Evolutionary conservation across 352 stramenopile species (phyloP).

Genomic region (Pythium sp.): DNA sequence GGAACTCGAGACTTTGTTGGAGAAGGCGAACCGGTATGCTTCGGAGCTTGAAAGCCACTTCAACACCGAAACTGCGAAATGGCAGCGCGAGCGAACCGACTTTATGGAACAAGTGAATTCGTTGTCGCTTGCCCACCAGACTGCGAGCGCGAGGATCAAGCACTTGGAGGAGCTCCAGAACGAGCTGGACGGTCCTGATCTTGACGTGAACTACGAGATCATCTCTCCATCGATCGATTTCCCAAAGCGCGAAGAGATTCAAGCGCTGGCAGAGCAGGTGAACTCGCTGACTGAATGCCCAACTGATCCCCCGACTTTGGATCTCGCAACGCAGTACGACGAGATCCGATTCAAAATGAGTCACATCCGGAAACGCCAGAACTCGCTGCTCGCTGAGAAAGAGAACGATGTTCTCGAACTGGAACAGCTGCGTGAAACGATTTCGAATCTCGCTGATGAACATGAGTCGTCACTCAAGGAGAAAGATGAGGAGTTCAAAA

Average conservation of each 20-base stretch:
- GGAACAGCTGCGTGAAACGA: slow-evolving; percentile 19
- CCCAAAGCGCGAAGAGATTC: slow-evolving; percentile 45
- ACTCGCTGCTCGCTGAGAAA: slow-evolving; percentile 19
- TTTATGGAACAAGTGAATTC: slow-evolving; percentile 20
- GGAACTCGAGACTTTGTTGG: slow-evolving; percentile 12
- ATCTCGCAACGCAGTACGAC: slow-evolving; percentile 17
- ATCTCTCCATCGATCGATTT: slow-evolving; percentile 45
- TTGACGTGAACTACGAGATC: slow-evolving; percentile 41
- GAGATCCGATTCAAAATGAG: slow-evolving; percentile 23
- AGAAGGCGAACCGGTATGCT: slow-evolving; percentile 5
- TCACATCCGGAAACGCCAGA: slow-evolving; percentile 23
- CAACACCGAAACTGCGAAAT: slow-evolving; percentile 6
- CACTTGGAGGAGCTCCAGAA: slow-evolving; percentile 37
- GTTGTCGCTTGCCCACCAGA: slow-evolving; percentile 22
- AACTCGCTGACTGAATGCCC: slow-evolving; percentile 12
- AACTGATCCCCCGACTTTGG: neutral
- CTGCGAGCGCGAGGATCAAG: slow-evolving; percentile 25
- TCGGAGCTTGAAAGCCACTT: slow-evolving; percentile 17
- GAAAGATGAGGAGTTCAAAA: slow-evolving; percentile 9
- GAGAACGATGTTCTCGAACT: slow-evolving; percentile 20
- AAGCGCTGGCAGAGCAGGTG: slow-evolving; percentile 15
- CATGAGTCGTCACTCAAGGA: slow-evolving; percentile 9
- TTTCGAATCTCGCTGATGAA: slow-evolving; percentile 14
- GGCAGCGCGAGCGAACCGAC: slow-evolving; percentile 10
- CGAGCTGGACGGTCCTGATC: slow-evolving; percentile 35